A percentile compares a stretch with the other conserved stretches of the same genome.
phyloP scores from a whole-genome alignment of 1,284 basidiomycete species.

The Ustilago esculenta region DNA sequence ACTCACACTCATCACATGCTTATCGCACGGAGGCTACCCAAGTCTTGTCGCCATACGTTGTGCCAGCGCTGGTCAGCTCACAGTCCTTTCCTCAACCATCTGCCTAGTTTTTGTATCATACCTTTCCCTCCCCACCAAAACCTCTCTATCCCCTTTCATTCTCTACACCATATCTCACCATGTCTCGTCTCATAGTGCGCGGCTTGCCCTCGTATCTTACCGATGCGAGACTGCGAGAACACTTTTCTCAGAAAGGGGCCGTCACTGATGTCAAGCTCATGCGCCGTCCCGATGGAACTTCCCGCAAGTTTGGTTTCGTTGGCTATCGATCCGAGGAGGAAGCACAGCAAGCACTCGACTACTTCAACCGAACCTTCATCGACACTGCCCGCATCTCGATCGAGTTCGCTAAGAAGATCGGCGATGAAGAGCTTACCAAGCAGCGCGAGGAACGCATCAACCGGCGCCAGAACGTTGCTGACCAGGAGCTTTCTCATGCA shows the following conservation, averaged over 20 bases:
- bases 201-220: slow-evolving; percentile 83
- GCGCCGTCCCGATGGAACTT: slow-evolving; percentile 79
- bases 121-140: background rate
- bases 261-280: slow-evolving; percentile 91
- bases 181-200: slow-evolving; percentile 90
- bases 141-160: background rate
- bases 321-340: slow-evolving; percentile 86
- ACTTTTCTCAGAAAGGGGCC: slow-evolving; percentile 71
- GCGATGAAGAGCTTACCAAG: slow-evolving; percentile 45
- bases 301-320: slow-evolving; percentile 88
- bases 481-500: slow-evolving; percentile 5
- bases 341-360: slow-evolving; percentile 79
- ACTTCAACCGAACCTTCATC: slow-evolving; percentile 82
- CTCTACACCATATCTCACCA: slow-evolving; percentile 13
- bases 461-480: slow-evolving; percentile 22
- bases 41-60: too few relatives aligned
- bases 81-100: background rate
- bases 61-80: slow-evolving; percentile 8
- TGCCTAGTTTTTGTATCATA: background rate
- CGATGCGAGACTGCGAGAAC: slow-evolving; percentile 75
- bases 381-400: slow-evolving; percentile 76
- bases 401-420: slow-evolving; percentile 74
- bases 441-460: slow-evolving; percentile 34
- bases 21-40: too few relatives aligned
- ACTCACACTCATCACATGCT: too few relatives aligned